A percentile compares a stretch with the other conserved stretches of the same genome.
These are phyloP conservation scores for Physaria fendleri DNA, from an alignment of 345 rosid species.

Conservation along the genomic window DNA sequence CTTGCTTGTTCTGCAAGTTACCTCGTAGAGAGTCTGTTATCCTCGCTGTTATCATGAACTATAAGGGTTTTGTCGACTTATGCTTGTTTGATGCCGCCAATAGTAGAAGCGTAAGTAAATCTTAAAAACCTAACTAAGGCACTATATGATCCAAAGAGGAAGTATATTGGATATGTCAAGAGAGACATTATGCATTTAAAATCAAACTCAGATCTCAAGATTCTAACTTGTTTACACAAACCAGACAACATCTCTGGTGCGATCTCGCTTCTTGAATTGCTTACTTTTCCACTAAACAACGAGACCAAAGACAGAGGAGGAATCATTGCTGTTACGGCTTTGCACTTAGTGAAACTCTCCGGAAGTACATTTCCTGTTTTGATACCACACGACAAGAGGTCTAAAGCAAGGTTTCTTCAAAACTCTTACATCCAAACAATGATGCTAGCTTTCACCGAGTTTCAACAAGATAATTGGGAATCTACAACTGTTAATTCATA, in stretches of 20 bases:
- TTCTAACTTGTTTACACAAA: slow-evolving; percentile 51
- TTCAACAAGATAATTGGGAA: slow-evolving; percentile 22
- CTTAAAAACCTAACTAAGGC: too few relatives aligned
- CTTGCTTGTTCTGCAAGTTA: too few relatives aligned
- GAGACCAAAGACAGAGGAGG: slow-evolving; percentile 24
- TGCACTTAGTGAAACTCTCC: slow-evolving; percentile 44
- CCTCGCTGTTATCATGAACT: too few relatives aligned
- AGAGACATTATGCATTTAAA: slow-evolving; percentile 32
- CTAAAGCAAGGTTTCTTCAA: background rate
- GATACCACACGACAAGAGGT: slow-evolving; percentile 36
- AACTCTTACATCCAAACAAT: slow-evolving; percentile 29
- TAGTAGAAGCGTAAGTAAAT: too few relatives aligned
- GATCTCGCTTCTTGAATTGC: slow-evolving; percentile 29
- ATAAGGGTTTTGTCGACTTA: too few relatives aligned
- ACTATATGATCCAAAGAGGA: slow-evolving; percentile 48
- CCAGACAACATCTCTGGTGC: slow-evolving; percentile 31
- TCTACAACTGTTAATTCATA: slow-evolving; percentile 13
- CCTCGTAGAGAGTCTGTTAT: too few relatives aligned
- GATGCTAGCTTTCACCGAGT: slow-evolving; percentile 33
- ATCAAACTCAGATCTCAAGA: slow-evolving; percentile 29
- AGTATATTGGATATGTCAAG: slow-evolving; percentile 37
- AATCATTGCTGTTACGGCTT: slow-evolving; percentile 34
- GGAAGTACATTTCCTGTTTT: slow-evolving; percentile 44
- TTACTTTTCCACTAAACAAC: slow-evolving; percentile 16
- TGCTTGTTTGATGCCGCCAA: too few relatives aligned